Evolutionary conservation across 164 flowering plant species (phyloP).

Genomic region (Vitis rupestris): DNA sequence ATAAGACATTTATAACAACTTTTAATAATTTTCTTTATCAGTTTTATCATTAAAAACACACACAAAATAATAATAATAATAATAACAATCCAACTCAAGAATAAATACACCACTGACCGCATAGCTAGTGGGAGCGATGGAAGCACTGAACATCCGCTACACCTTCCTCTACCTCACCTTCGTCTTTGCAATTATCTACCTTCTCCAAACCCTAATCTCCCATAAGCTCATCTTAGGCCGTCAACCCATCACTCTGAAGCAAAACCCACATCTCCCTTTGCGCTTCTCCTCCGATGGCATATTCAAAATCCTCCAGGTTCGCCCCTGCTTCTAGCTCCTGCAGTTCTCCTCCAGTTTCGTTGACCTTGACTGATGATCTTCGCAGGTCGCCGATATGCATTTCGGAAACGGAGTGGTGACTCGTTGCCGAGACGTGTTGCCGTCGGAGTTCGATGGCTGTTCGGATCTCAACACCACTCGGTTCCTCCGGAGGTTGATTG

Average conservation of each 20-base stretch:
- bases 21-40: too few relatives aligned
- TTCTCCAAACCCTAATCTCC: constrained; percentile 36
- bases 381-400: constrained; percentile 87
- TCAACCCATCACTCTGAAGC: constrained; percentile 42
- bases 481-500: constrained; percentile 59
- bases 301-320: constrained; percentile 89
- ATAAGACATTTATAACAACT: too few relatives aligned
- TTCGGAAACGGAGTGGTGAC: constrained; percentile 66
- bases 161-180: constrained; percentile 25
- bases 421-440: constrained; percentile 70
- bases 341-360: background rate
- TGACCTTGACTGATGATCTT: background rate
- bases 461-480: constrained; percentile 85
- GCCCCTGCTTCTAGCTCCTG: background rate
- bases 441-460: constrained; percentile 50
- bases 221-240: constrained; percentile 27
- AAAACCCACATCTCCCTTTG: constrained; percentile 59
- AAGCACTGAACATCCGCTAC: constrained; percentile 1
- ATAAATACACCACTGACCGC: too few relatives aligned
- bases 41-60: too few relatives aligned
- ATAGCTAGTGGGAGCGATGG: background rate
- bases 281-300: constrained; percentile 74
- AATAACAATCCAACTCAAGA: too few relatives aligned
- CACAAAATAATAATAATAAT: too few relatives aligned
- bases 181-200: constrained; percentile 25